Evolutionary conservation across 164 flowering plant genomes (phyloP).

Genomic region (Sextonia rubra): DNA sequence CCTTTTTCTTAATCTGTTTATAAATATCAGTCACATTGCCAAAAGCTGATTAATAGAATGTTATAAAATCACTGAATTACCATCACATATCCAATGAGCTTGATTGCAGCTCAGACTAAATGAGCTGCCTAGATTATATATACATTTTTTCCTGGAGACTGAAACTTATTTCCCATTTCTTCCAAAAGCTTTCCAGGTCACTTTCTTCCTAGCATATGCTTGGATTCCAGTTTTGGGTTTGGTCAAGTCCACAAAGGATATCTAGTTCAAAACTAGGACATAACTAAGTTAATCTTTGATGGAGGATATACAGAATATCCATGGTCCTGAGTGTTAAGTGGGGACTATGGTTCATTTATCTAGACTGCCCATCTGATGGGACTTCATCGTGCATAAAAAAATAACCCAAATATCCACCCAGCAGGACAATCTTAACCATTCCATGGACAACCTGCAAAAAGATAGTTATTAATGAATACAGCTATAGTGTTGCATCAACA

Average conservation of each 20-base stretch:
- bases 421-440: neutral
- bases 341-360: neutral
- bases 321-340: neutral
- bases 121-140: neutral
- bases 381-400: neutral
- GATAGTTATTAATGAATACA: too few species aligned
- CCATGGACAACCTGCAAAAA: neutral
- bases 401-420: neutral
- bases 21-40: neutral
- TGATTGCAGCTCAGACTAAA: neutral
- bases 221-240: neutral
- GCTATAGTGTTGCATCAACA: neutral
- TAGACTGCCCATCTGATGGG: neutral
- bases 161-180: too few species aligned
- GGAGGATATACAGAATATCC: neutral
- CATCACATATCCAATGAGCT: neutral
- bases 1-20: slow-evolving; percentile 46
- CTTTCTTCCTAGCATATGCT: neutral
- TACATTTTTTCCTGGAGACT: neutral
- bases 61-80: neutral
- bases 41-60: neutral
- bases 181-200: neutral
- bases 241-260: neutral
- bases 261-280: neutral
- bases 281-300: neutral